Evolutionary conservation across 2,329 filamentous ascomycete genomes (phyloP).

Genomic region (Apiospora aurea): DNA sequence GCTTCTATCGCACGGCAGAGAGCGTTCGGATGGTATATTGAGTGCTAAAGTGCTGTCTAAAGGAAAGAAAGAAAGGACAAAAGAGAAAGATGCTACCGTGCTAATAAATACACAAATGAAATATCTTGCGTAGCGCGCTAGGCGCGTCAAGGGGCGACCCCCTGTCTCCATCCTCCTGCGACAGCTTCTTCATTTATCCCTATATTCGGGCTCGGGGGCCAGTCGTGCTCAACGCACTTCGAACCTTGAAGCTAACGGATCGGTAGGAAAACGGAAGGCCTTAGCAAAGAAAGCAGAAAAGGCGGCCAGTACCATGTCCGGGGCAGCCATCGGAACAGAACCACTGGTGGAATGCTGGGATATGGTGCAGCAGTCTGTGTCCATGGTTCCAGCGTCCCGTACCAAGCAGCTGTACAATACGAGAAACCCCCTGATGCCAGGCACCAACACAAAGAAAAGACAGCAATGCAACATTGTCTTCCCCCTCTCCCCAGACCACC

Average conservation of each 20-base stretch:
- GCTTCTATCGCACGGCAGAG: too few species aligned
- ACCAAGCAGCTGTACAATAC: conserved; percentile 43
- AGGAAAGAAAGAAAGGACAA: too few species aligned
- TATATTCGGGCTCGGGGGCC: conserved; percentile 1
- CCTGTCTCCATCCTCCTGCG: too few species aligned
- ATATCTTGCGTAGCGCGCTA: too few species aligned
- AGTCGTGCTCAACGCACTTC: conserved; percentile 24
- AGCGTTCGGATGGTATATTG: too few species aligned
- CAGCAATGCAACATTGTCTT: conserved; percentile 40
- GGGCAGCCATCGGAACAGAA: conserved; percentile 39
- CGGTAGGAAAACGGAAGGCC: conserved; percentile 44
- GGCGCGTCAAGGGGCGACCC: too few species aligned
- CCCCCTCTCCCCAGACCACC: conserved; percentile 49
- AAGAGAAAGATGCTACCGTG: too few species aligned
- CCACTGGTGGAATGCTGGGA: conserved; percentile 45
- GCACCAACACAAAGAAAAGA: too few species aligned
- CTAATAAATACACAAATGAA: too few species aligned
- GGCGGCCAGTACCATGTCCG: conserved; percentile 32
- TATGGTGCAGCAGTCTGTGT: conserved; percentile 41
- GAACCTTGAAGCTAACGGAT: conserved; percentile 32
- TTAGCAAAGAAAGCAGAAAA: conserved; percentile 31
- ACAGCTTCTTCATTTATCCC: conserved; percentile 20
- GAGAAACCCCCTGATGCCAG: conserved; percentile 40
- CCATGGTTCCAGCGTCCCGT: conserved; percentile 39
- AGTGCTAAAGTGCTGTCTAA: too few species aligned